These are phyloP conservation scores for Wallacemonas rigidus DNA, from an alignment of 208 protist species.

Conservation along the genomic window DNA sequence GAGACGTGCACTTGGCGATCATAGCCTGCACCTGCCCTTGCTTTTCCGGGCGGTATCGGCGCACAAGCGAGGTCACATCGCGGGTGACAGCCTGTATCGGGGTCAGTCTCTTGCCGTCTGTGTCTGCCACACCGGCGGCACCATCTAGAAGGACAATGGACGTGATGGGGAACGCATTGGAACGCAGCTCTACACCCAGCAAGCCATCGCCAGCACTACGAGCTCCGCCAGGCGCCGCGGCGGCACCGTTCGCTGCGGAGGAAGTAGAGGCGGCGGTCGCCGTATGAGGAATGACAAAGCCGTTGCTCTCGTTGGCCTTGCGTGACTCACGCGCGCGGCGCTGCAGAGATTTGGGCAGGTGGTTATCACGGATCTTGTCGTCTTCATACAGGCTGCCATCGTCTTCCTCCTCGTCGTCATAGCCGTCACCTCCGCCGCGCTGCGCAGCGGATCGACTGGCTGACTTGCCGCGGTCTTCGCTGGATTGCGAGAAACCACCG, in stretches of 20 bases:
- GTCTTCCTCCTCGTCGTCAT: neutral
- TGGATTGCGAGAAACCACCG: neutral
- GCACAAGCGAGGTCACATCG: slow-evolving; percentile 75
- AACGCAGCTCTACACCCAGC: slow-evolving; percentile 73
- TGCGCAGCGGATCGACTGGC: neutral
- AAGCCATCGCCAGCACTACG: slow-evolving; percentile 32
- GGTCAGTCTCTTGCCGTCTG: neutral
- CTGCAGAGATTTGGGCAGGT: slow-evolving; percentile 20
- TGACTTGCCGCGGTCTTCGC: neutral
- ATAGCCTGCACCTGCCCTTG: slow-evolving; percentile 65
- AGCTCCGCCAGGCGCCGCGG: slow-evolving; percentile 4
- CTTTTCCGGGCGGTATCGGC: slow-evolving; percentile 61
- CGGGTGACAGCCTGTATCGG: slow-evolving; percentile 44
- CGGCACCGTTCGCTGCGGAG: neutral
- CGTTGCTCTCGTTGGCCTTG: slow-evolving; percentile 10
- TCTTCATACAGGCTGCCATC: neutral
- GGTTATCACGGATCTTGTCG: slow-evolving; percentile 31
- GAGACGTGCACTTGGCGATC: slow-evolving; percentile 59
- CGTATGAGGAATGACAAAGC: neutral
- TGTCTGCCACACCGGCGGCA: neutral
- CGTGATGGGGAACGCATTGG: slow-evolving; percentile 61
- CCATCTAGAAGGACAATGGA: slow-evolving; percentile 21
- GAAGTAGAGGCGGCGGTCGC: neutral
- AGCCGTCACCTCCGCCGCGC: neutral
- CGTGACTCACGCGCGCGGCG: neutral